A percentile compares a stretch with the other conserved stretches of the same genome.
These are phyloP conservation scores for Cruciata laevipes DNA, from an alignment of 257 asterid species.

Conservation along the genomic window DNA sequence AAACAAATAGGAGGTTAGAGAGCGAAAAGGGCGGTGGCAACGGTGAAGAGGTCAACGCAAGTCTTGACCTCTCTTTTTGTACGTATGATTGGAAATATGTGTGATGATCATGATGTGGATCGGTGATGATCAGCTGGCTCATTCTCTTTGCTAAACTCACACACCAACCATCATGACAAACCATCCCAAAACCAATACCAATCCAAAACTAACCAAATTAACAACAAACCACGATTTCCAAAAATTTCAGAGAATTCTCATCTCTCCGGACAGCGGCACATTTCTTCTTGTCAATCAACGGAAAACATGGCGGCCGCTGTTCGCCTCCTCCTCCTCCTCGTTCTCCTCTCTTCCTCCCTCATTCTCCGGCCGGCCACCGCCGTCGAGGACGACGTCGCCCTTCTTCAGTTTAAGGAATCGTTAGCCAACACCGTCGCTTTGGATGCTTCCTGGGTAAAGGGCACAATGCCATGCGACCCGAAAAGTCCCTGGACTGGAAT, in stretches of 20 bases:
- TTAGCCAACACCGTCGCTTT: slow-evolving; percentile 40
- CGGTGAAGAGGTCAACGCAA: slow-evolving; percentile 27
- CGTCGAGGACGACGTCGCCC: slow-evolving; percentile 34
- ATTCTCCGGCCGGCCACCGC: slow-evolving; percentile 29
- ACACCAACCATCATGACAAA: slow-evolving; percentile 40
- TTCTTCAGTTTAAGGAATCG: slow-evolving; percentile 50
- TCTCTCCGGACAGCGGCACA: slow-evolving; percentile 45
- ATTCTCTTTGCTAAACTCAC: slow-evolving; percentile 20
- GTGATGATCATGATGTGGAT: slow-evolving; percentile 12
- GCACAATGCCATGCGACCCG: slow-evolving; percentile 49
- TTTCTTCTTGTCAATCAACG: slow-evolving; percentile 20
- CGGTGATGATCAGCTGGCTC: slow-evolving; percentile 18
- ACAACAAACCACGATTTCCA: slow-evolving; percentile 7
- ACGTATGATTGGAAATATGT: not conserved
- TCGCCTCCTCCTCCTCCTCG: slow-evolving; percentile 28
- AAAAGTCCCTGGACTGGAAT: slow-evolving; percentile 52
- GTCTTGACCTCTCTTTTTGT: slow-evolving; percentile 26
- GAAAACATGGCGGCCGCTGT: slow-evolving; percentile 42
- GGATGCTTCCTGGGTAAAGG: slow-evolving; percentile 52
- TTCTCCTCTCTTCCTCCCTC: slow-evolving; percentile 25
- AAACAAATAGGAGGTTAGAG: not conserved
- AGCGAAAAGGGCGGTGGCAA: slow-evolving; percentile 24
- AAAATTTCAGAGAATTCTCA: slow-evolving; percentile 24
- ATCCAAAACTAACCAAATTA: slow-evolving; percentile 14
- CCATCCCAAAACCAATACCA: slow-evolving; percentile 21